Conservation (phyloP, 2,329 filamentous ascomycete genomes). For the Septoria linicola region DNA sequence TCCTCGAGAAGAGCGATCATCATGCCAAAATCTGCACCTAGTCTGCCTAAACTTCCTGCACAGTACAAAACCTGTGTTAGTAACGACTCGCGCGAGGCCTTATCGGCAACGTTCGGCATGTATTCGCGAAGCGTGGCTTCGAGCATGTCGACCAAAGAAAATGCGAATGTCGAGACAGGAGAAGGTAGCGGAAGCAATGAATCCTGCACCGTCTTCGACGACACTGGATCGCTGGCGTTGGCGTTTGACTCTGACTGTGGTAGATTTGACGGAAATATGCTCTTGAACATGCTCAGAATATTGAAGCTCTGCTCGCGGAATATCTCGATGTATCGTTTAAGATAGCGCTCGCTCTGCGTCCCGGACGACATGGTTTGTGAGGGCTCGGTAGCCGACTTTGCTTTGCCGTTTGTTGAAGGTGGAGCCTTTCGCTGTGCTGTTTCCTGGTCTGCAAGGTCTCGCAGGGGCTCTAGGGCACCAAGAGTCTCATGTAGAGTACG, state of each 20-base stretch:
- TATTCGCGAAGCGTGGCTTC: constrained; percentile 73
- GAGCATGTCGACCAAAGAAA: constrained; percentile 78
- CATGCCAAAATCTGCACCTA: constrained; percentile 91
- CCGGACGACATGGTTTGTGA: constrained; percentile 58
- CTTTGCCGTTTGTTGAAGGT: constrained; percentile 28
- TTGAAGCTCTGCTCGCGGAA: constrained; percentile 97
- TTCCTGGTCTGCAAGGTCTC: constrained; percentile 88
- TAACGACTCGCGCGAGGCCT: constrained; percentile 77
- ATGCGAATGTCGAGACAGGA: constrained; percentile 77
- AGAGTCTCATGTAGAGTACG: constrained; percentile 76
- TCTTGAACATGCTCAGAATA: constrained; percentile 91
- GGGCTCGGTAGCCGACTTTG: constrained; percentile 42
- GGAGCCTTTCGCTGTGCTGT: constrained; percentile 47
- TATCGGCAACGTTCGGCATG: constrained; percentile 77
- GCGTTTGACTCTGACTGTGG: constrained; percentile 32
- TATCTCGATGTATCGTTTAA: constrained; percentile 95
- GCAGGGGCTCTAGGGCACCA: constrained; percentile 77
- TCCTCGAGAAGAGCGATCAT: constrained; percentile 67
- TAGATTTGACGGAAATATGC: constrained; percentile 70
- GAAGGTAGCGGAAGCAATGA: constrained; percentile 63
- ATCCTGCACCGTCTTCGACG: constrained; percentile 28
- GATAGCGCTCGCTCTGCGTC: constrained; percentile 88
- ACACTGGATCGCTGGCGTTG: neutral
- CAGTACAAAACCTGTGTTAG: constrained; percentile 92
- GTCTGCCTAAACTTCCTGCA: constrained; percentile 80